Conservation (phyloP, 441 rosid species). For the Eruca vesicaria region DNA sequence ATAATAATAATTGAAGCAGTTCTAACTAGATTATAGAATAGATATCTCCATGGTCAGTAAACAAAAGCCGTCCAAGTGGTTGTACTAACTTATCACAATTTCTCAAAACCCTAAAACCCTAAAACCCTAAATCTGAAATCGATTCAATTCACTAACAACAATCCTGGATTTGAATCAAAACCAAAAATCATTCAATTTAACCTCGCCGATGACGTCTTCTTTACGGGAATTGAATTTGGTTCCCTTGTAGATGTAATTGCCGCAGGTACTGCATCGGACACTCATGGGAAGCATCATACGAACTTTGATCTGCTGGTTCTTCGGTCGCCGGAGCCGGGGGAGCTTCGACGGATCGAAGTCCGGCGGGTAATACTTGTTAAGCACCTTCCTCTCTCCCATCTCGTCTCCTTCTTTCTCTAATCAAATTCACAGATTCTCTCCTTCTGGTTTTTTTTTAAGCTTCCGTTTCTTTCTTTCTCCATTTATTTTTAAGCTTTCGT, state of each 20-base stretch:
- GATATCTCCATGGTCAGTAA: neutral
- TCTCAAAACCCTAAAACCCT: constrained; percentile 36
- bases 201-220: constrained; percentile 73
- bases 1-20: neutral
- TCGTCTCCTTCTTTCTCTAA: neutral
- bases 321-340: constrained; percentile 64
- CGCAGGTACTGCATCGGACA: constrained; percentile 83
- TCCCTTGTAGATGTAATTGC: constrained; percentile 75
- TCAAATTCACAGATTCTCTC: neutral
- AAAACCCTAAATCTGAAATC: constrained; percentile 27
- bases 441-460: neutral
- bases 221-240: constrained; percentile 78
- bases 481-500: neutral
- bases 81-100: neutral
- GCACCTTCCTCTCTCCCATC: constrained; percentile 92
- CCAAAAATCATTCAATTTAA: neutral
- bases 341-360: constrained; percentile 90
- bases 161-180: neutral
- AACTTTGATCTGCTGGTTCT: constrained; percentile 81
- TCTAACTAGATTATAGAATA: neutral
- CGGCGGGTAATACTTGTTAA: constrained; percentile 91
- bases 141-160: neutral
- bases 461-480: neutral
- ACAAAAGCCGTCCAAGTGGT: neutral
- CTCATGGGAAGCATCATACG: constrained; percentile 86